Conservation (phyloP, 331 rosid genomes). For the Acacia concinna region DNA sequence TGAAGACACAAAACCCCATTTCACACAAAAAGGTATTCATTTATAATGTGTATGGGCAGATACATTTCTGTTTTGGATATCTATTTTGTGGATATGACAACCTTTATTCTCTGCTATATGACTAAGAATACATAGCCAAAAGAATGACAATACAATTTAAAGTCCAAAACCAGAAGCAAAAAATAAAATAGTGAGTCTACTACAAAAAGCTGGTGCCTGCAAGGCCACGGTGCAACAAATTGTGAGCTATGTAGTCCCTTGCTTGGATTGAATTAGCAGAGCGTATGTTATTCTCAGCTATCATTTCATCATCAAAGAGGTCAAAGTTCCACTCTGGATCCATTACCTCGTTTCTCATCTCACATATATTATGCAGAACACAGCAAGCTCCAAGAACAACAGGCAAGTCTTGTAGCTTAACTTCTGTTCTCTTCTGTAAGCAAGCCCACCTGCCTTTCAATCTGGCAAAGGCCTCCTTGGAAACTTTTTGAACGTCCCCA, state of each 20-base stretch:
- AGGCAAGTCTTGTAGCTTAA: slow-evolving; percentile 72
- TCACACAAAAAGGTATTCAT: slow-evolving; percentile 14
- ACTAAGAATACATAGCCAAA: slow-evolving; percentile 36
- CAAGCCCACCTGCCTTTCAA: slow-evolving; percentile 77
- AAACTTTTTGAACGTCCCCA: slow-evolving; percentile 38
- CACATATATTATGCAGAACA: slow-evolving; percentile 74
- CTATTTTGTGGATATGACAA: not conserved
- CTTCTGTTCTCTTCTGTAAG: slow-evolving; percentile 76
- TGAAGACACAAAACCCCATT: not conserved
- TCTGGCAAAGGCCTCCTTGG: slow-evolving; percentile 56
- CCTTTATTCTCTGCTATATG: slow-evolving; percentile 32
- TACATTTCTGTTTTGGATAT: slow-evolving; percentile 3
- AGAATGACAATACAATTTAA: slow-evolving; percentile 20
- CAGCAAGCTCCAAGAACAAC: slow-evolving; percentile 81
- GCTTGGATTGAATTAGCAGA: slow-evolving; percentile 41
- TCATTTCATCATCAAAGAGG: slow-evolving; percentile 62
- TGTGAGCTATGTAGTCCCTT: slow-evolving; percentile 71
- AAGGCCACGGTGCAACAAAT: slow-evolving; percentile 62
- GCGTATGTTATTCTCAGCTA: slow-evolving; percentile 39
- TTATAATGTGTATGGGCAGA: not conserved
- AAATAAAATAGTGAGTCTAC: not conserved
- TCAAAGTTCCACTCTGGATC: slow-evolving; percentile 37
- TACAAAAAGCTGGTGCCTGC: slow-evolving; percentile 50
- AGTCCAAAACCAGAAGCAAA: not conserved
- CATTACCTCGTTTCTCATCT: slow-evolving; percentile 57